A percentile compares a stretch with the other conserved stretches of the same genome.
Conservation (phyloP, 805 yeast species). For the Wickerhamiella dianesei region DNA sequence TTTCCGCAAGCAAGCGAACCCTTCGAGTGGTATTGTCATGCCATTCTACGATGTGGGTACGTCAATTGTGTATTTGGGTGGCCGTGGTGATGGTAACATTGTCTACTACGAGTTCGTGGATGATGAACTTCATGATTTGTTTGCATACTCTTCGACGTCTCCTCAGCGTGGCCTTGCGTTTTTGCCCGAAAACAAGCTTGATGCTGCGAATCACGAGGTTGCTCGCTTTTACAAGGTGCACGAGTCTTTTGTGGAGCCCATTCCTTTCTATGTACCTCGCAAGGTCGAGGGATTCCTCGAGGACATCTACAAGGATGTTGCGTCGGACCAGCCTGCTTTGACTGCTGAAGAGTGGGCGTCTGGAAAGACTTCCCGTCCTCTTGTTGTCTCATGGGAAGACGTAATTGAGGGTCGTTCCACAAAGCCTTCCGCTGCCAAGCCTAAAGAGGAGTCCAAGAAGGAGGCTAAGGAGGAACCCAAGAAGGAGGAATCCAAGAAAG, state of each 20-base stretch:
- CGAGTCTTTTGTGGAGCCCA: constrained; percentile 75
- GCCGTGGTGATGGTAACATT: constrained; percentile 96
- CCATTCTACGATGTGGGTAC: constrained; percentile 80
- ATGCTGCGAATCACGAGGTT: constrained; percentile 72
- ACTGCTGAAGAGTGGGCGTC: constrained; percentile 64
- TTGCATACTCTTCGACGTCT: constrained; percentile 79
- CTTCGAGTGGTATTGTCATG: constrained; percentile 85
- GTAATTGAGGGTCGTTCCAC: constrained; percentile 66
- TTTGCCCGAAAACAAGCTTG: constrained; percentile 71
- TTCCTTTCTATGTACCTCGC: constrained; percentile 88
- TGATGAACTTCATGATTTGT: constrained; percentile 67
- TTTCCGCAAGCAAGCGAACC: constrained; percentile 59
- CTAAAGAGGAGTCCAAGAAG: constrained; percentile 21
- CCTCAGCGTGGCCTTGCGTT: constrained; percentile 95
- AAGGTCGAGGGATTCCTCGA: constrained; percentile 84
- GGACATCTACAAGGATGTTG: constrained; percentile 87
- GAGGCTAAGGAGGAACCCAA: constrained; percentile 16
- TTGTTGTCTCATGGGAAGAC: constrained; percentile 60
- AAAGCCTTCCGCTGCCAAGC: constrained; percentile 15
- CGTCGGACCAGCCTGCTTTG: constrained; percentile 65
- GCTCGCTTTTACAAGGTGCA: constrained; percentile 70
- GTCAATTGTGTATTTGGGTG: constrained; percentile 74
- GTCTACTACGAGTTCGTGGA: constrained; percentile 83
- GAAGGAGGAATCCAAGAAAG: constrained; percentile 14
- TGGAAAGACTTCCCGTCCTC: constrained; percentile 72